Evolutionary conservation across 1,284 basidiomycete genomes (phyloP).

Genomic region (Cystobasidium slooffiae): DNA sequence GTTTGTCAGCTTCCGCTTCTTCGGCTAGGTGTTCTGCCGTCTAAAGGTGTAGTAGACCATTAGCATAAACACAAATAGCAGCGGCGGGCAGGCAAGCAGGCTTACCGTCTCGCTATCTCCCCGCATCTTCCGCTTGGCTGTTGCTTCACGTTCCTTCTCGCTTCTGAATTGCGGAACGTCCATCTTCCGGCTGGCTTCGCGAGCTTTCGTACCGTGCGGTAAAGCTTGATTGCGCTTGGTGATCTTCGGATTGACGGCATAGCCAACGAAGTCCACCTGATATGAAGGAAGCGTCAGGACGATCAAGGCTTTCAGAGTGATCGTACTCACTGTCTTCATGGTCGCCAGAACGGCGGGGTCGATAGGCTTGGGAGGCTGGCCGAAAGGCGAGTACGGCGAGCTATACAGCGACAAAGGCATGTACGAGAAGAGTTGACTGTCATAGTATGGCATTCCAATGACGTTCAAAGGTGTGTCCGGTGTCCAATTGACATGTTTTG

Average conservation of each 20-base stretch:
- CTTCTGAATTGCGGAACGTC: slow-evolving; percentile 76
- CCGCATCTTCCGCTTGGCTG: slow-evolving; percentile 46
- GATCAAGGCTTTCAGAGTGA: not conserved
- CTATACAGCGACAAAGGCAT: slow-evolving; percentile 62
- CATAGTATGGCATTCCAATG: slow-evolving; percentile 89
- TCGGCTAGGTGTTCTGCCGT: slow-evolving; percentile 1
- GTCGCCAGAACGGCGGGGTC: slow-evolving; percentile 74
- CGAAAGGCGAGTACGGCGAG: slow-evolving; percentile 64
- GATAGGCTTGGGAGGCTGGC: slow-evolving; percentile 71
- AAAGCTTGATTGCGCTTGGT: slow-evolving; percentile 47
- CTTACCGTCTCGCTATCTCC: slow-evolving; percentile 44
- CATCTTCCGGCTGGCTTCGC: slow-evolving; percentile 54
- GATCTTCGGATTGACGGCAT: slow-evolving; percentile 64
- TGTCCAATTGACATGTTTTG: slow-evolving; percentile 77
- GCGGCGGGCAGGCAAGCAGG: not conserved
- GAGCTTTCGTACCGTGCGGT: slow-evolving; percentile 58
- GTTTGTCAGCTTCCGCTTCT: slow-evolving; percentile 47
- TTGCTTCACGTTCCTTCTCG: slow-evolving; percentile 66
- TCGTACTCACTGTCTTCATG: slow-evolving; percentile 64
- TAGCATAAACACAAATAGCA: not conserved
- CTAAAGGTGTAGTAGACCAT: not conserved
- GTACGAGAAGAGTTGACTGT: slow-evolving; percentile 75
- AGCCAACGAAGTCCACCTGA: slow-evolving; percentile 82
- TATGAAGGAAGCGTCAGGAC: not conserved
- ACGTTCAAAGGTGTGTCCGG: slow-evolving; percentile 80